Percentiles rank a stretch among this genome's conserved stretches.
phyloP scores from a whole-genome alignment of 805 yeast genomes.

The Tetrapisispora nanseiensis region DNA sequence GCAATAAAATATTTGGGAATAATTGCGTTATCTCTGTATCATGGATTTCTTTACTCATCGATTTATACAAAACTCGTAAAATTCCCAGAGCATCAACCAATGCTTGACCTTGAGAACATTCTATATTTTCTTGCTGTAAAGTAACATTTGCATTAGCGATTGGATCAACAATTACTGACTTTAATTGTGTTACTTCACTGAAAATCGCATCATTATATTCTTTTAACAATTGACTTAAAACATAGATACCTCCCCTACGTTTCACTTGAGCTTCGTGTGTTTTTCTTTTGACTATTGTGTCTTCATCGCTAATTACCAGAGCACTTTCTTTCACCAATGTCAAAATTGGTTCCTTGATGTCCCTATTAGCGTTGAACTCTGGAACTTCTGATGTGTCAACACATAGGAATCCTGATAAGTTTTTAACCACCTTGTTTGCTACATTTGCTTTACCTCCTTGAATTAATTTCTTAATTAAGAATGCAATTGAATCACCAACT shows the following conservation, averaged over 20 bases:
- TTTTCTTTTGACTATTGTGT: slow-evolving; percentile 49
- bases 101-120: slow-evolving; percentile 56
- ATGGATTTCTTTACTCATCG: slow-evolving; percentile 41
- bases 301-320: slow-evolving; percentile 51
- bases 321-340: slow-evolving; percentile 73
- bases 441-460: slow-evolving; percentile 54
- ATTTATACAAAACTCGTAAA: slow-evolving; percentile 61
- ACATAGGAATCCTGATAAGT: slow-evolving; percentile 84
- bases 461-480: slow-evolving; percentile 51
- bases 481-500: slow-evolving; percentile 60
- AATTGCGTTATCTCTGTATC: slow-evolving; percentile 34
- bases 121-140: slow-evolving; percentile 25
- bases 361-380: slow-evolving; percentile 63
- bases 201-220: slow-evolving; percentile 49
- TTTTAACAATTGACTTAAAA: slow-evolving; percentile 51
- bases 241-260: slow-evolving; percentile 70
- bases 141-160: slow-evolving; percentile 32
- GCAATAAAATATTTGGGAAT: slow-evolving; percentile 42
- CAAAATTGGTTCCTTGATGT: slow-evolving; percentile 39
- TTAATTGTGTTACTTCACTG: slow-evolving; percentile 53
- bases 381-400: slow-evolving; percentile 96
- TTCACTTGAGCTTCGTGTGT: slow-evolving; percentile 69
- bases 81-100: slow-evolving; percentile 83
- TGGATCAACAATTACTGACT: slow-evolving; percentile 57
- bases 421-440: slow-evolving; percentile 80